Conservation (phyloP, 2,329 filamentous ascomycete genomes). For the Teratosphaeria destructans region DNA sequence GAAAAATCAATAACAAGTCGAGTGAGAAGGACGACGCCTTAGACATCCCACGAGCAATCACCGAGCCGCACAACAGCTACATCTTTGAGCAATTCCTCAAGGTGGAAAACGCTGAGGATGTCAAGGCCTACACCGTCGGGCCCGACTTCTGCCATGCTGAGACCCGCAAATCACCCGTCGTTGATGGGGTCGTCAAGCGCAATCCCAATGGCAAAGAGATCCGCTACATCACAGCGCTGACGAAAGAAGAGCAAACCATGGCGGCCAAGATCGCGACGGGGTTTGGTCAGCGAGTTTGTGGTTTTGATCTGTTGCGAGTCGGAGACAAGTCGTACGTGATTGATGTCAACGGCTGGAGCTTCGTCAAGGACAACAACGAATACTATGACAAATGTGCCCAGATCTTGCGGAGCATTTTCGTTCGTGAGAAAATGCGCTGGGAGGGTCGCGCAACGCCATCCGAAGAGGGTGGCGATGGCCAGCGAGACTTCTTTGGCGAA, state of each 20-base stretch:
- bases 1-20: constrained; percentile 98
- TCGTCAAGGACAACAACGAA: constrained; percentile 97
- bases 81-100: constrained; percentile 96
- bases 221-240: constrained; percentile 82
- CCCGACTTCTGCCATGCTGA: constrained; percentile 90
- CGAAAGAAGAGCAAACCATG: constrained; percentile 69
- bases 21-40: constrained; percentile 82
- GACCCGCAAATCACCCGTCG: constrained; percentile 91
- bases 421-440: constrained; percentile 62
- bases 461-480: constrained; percentile 12
- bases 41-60: constrained; percentile 65
- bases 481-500: constrained; percentile 2
- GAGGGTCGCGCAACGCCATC: constrained; percentile 28
- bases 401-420: constrained; percentile 80
- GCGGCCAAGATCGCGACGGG: constrained; percentile 81
- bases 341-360: constrained; percentile 98
- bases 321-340: constrained; percentile 88
- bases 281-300: constrained; percentile 91
- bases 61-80: constrained; percentile 73
- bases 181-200: constrained; percentile 87
- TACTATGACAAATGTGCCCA: constrained; percentile 88
- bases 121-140: constrained; percentile 96
- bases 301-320: constrained; percentile 85
- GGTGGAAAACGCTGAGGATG: constrained; percentile 94
- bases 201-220: constrained; percentile 98